Percentiles rank a stretch among this genome's conserved stretches.
Conservation (phyloP, 1,139 yeast species). For the Nakaseomyces delphensis region DNA sequence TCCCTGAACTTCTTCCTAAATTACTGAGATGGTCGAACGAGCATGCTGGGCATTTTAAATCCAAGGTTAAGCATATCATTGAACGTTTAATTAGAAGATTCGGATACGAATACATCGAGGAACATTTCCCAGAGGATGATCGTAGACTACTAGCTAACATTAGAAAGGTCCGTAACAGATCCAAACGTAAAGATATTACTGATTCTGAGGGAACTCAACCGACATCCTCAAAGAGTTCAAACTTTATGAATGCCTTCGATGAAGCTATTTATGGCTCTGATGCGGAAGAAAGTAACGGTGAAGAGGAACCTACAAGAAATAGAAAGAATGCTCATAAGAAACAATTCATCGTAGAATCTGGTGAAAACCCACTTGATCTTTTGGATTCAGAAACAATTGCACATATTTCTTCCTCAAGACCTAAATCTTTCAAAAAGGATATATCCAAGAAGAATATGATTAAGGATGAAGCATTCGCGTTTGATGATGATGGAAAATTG, state of each 20-base stretch:
- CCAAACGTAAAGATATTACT: conserved; percentile 58
- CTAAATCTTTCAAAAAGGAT: conserved; percentile 47
- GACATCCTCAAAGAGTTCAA: conserved; percentile 28
- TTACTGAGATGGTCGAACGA: conserved; percentile 91
- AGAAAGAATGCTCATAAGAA: conserved; percentile 29
- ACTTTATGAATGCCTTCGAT: conserved; percentile 76
- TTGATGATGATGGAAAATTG: conserved; percentile 49
- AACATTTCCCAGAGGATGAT: conserved; percentile 83
- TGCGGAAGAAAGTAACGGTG: conserved; percentile 34
- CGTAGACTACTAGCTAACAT: conserved; percentile 73
- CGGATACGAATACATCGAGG: conserved; percentile 73
- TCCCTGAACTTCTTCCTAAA: conserved; percentile 57
- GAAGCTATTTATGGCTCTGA: conserved; percentile 49
- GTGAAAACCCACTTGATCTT: conserved; percentile 81
- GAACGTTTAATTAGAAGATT: conserved; percentile 86
- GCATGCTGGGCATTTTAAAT: conserved; percentile 88
- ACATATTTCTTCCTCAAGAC: conserved; percentile 79
- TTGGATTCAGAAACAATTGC: conserved; percentile 78
- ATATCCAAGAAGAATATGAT: conserved; percentile 34
- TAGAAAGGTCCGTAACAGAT: conserved; percentile 76
- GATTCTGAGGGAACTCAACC: conserved; percentile 26
- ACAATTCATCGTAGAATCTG: conserved; percentile 68
- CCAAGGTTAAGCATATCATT: conserved; percentile 83
- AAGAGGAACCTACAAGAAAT: conserved; percentile 25
- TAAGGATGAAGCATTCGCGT: conserved; percentile 42